These are phyloP conservation scores for Debaryomycetaceae sp. DNA, from an alignment of 1,139 yeast species.

Conservation along the genomic window DNA sequence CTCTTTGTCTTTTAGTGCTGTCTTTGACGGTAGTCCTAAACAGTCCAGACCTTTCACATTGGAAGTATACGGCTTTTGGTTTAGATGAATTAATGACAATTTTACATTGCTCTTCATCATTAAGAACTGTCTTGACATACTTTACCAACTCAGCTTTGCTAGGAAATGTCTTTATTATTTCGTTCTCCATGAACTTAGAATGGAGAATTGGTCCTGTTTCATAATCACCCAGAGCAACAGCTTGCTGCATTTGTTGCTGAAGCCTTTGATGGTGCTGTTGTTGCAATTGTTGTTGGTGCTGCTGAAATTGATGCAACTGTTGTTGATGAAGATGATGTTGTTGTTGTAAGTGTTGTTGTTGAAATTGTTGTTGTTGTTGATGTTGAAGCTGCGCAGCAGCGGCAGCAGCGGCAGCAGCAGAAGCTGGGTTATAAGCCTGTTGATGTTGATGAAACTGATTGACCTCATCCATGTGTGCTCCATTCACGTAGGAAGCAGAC, in stretches of 20 bases:
- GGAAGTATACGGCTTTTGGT: conserved; percentile 51
- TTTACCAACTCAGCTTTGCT: conserved; percentile 42
- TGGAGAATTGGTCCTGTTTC: conserved; percentile 15
- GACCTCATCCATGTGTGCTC: conserved; percentile 18
- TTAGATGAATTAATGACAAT: conserved; percentile 49
- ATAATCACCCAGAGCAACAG: conserved; percentile 7
- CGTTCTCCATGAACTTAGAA: conserved; percentile 41
- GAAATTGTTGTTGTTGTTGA: conserved; percentile 25
- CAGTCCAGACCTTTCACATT: conserved; percentile 47
- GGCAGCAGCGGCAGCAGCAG: conserved; percentile 16
- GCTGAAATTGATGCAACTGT: conserved; percentile 19
- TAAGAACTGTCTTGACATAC: conserved; percentile 40
- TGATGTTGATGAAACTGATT: conserved; percentile 23
- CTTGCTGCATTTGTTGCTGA: conserved; percentile 11
- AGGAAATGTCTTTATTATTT: conserved; percentile 44
- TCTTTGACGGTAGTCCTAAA: conserved; percentile 51
- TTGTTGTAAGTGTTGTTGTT: conserved; percentile 28
- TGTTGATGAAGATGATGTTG: conserved; percentile 30
- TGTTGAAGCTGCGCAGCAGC: conserved; percentile 22
- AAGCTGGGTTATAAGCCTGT: conserved; percentile 23
- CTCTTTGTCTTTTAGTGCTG: conserved; percentile 45
- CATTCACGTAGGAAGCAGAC: conserved; percentile 11
- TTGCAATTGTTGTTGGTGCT: conserved; percentile 18
- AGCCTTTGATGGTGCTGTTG: conserved; percentile 14
- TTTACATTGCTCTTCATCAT: conserved; percentile 45